Evolutionary conservation across 495 filamentous ascomycete species (phyloP), one percentile per base, ranked within the genome.

Genomic region (Aspergillus cavernicola): DNA sequence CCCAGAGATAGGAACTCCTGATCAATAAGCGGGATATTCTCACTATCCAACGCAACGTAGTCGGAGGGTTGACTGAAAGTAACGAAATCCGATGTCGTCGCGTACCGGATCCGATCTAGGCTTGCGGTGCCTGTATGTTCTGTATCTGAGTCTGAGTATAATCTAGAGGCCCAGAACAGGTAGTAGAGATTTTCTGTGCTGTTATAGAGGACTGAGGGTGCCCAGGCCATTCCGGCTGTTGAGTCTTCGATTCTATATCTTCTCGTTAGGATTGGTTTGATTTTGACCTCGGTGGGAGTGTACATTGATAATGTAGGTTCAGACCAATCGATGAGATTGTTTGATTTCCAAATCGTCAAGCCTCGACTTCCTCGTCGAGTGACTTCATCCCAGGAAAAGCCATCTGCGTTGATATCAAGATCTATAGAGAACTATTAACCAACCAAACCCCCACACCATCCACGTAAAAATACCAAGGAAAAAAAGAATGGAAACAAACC

Each of bases 361-460:
- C 31, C 46, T 4, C 38, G 37, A 15, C 53, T 56, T 8, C 53
- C 53, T 2, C 26, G 38, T 22, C 45, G 9, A 1, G 46, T 50
- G 22, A 39, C 53, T 13, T 44, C 46, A 24, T 50, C 53, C 53
- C 53, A 56, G 16, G 38, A 44, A 29, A 56, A 56, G 19, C 53
- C 53, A 18, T 50, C 39, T 0, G 46, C 53, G 29, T 56, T 50
- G 20, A 56, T 56, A 19, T 56, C 39, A n/a, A 56, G 46, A 18
- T 56, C 53, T 56, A 11, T 4, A 3, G 4, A 28, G 24, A 4
- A 28, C 24, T 28, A 28, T 28, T 28, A 28, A 9, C 24, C 24
- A 4, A 28, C 24, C 24, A 9, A 28, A 28, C 24, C 9, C 24
- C 24, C n/a, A n/a, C n/a, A n/a, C n/a, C n/a, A n/a, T n/a, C n/a